Evolutionary conservation across 2,329 filamentous ascomycete species (phyloP), one percentile per base, ranked within the genome.

Genomic region (Aspergillus fischeri): DNA sequence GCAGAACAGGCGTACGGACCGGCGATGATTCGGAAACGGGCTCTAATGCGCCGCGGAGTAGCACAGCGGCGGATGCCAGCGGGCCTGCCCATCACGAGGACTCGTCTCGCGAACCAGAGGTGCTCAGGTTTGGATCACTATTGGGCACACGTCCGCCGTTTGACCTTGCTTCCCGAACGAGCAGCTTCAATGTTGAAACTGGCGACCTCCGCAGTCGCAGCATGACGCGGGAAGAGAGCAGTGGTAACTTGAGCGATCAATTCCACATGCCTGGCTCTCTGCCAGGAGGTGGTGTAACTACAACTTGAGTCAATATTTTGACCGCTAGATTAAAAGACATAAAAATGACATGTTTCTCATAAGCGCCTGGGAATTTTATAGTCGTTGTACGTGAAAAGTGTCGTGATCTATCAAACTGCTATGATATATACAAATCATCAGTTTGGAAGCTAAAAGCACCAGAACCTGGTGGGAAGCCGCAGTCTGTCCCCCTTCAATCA

Each of bases 1-100:
- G 77, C 45, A 67, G 77, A 49, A 78, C 76, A 20, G 76, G 77
- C 10, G 75, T 80, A 5, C 65, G 76, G 25, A 67, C 74, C 0
- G 72, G 73, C 8, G 74, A 77, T 4, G 77, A 80, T 49, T 76
- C 73, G 0, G 73, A 75, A 25, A 68, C 70, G n/a, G 65, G 66
- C 11, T 72, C 69, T 2, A 70, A 70, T 11, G 66, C 64, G 9
- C 67, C 73, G 5, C 65, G 70, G 17, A 69, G 67, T 47, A 66
- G 67, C 5, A 62, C 69, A 28, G 67, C 65, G 2, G 62, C 63
- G 1, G 69, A 75, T 38, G 62, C 64, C 27, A 63, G 67, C 11
- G 63, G 59, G 0, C 59, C 65, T 21, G 59, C 67, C 44, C 65
- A 61, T 41, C 53, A 61, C 9, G 66, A 67, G 41, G 61, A 64